Evolutionary conservation across 2,329 filamentous ascomycete species (phyloP).

Genomic region (Fusarium transvaalense): DNA sequence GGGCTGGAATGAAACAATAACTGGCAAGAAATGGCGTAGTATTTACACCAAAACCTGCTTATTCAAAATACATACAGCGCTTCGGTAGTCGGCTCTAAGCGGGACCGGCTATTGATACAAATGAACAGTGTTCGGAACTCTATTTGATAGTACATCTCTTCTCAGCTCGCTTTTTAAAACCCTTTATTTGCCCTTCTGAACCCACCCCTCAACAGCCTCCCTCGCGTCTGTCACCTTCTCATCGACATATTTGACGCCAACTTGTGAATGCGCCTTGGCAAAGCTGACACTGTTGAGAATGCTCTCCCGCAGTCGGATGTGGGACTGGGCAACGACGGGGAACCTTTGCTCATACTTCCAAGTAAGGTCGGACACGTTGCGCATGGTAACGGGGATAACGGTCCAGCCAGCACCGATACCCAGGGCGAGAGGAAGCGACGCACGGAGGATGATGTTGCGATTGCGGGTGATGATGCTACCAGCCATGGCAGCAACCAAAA

Average conservation of each 20-base stretch:
- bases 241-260: slow-evolving; percentile 79
- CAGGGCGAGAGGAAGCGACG: slow-evolving; percentile 80
- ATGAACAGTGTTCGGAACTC: slow-evolving; percentile 51
- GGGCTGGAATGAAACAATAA: slow-evolving; percentile 3
- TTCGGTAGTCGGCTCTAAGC: slow-evolving; percentile 25
- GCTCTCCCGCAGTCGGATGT: slow-evolving; percentile 77
- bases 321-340: slow-evolving; percentile 84
- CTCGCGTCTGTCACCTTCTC: slow-evolving; percentile 82
- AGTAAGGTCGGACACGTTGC: slow-evolving; percentile 85
- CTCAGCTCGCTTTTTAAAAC: slow-evolving; percentile 48
- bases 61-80: slow-evolving; percentile 40
- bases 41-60: slow-evolving; percentile 8
- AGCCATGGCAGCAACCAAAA: slow-evolving; percentile 93
- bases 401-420: slow-evolving; percentile 87
- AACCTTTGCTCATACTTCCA: slow-evolving; percentile 96
- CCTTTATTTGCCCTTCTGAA: slow-evolving; percentile 84
- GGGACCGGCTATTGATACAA: slow-evolving; percentile 47
- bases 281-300: slow-evolving; percentile 78
- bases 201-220: slow-evolving; percentile 86
- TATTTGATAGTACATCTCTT: slow-evolving; percentile 57
- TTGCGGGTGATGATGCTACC: slow-evolving; percentile 92
- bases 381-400: slow-evolving; percentile 88
- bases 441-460: slow-evolving; percentile 85
- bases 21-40: slow-evolving; percentile 7
- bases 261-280: slow-evolving; percentile 78